These are phyloP conservation scores for Nannizziopsis barbatae DNA, from an alignment of 2,329 filamentous ascomycete genomes.

Conservation along the genomic window DNA sequence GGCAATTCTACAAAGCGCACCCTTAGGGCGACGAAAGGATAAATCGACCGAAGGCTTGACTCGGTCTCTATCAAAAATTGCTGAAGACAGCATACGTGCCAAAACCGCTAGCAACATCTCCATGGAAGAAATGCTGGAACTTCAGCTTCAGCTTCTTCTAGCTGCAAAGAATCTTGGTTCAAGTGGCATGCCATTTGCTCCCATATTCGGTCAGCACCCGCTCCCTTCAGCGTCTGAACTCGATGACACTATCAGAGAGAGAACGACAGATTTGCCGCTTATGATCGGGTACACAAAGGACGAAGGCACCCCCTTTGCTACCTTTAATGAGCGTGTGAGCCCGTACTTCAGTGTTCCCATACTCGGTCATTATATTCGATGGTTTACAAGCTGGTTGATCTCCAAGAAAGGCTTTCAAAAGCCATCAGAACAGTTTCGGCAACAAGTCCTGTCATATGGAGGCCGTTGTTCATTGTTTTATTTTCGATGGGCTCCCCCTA, in stretches of 20 bases:
- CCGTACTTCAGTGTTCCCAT: background rate
- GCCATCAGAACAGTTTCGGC: background rate
- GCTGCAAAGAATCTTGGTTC: background rate
- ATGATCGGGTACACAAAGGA: background rate
- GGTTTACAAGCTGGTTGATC: background rate
- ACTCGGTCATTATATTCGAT: background rate
- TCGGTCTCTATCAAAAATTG: background rate
- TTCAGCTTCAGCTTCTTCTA: background rate
- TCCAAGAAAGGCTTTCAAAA: background rate
- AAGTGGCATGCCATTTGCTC: background rate
- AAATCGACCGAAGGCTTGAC: background rate
- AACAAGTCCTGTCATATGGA: background rate
- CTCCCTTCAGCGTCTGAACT: background rate
- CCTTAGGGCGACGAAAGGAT: background rate
- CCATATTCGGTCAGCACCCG: background rate
- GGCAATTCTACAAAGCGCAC: constrained; percentile 24
- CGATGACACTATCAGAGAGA: background rate
- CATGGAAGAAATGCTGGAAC: background rate
- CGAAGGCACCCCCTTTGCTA: background rate
- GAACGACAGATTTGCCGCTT: background rate
- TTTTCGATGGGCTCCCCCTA: background rate
- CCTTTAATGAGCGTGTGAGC: background rate
- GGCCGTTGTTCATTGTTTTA: background rate
- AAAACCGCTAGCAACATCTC: too few species aligned
- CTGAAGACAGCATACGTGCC: background rate